Evolutionary conservation across 2,329 filamentous ascomycete genomes (phyloP), one percentile per base, ranked within the genome.

Genomic region (Amylocarpus encephaloides): DNA sequence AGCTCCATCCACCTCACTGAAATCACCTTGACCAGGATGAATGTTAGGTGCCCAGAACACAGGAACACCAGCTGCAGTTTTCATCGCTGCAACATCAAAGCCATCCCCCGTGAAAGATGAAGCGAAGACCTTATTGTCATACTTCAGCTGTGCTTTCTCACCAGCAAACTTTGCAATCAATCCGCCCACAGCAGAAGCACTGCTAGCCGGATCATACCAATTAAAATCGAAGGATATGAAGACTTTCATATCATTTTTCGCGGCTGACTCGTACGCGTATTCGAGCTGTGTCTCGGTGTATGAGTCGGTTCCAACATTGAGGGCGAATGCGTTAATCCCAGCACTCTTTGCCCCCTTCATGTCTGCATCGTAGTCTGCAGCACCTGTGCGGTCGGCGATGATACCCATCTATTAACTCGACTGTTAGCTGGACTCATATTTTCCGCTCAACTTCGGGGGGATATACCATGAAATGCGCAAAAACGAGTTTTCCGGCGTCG

Each of bases 51-150:
- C 58, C 40, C 51, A 60, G 40, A 59, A 60, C 13, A 60, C 52
- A 5, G 42, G 57, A 18, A 54, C 48, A 1, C 59, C 61, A 13
- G 61, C 62, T 12, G 48, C 50, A 30, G 54, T 34, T 50, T 70
- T 69, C 57, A 77, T 71, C 1, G 57, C 55, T n/a, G 66, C 61
- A 39, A 70, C 67, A 39, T 56, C 59, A 1, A 68, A 54, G 0
- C 73, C 74, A 61, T 77, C 74, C 48, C 77, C 77, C 1, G 74
- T 76, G n/a, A 71, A 74, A 5, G 75, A 75, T 13, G 76, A 64
- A 1, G 74, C 69, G 53, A 69, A 66, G 33, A 60, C 59, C 16
- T 70, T 64, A 2, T 43, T 49, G 39, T 59, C 44, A 52, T 67
- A 62, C 38, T 64, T 65, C 36, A 68, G 63, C 19, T 71, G 66